phyloP scores from a whole-genome alignment of 2,329 filamentous ascomycete species.

The Myotisia sp. region DNA sequence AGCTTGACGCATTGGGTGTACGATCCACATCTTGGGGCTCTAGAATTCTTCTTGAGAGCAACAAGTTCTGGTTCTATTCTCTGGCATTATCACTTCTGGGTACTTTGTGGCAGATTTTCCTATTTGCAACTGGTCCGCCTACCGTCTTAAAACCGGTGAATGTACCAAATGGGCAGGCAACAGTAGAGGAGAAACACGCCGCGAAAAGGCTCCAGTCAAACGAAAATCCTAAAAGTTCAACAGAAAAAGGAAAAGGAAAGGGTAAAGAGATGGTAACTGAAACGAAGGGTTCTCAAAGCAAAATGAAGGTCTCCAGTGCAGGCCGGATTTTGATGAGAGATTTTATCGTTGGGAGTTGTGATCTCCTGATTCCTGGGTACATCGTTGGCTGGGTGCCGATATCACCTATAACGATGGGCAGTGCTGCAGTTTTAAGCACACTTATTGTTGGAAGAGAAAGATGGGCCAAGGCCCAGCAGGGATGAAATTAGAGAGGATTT shows the following conservation, averaged over 20 bases:
- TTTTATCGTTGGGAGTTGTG: constrained; percentile 44
- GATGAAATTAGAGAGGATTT: too few relatives aligned
- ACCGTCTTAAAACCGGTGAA: background rate
- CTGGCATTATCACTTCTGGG: constrained; percentile 39
- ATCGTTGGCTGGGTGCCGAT: constrained; percentile 47
- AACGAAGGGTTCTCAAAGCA: background rate
- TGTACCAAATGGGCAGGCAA: constrained; percentile 16
- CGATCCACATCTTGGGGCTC: constrained; percentile 31
- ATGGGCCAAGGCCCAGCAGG: constrained; percentile 34
- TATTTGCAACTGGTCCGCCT: constrained; percentile 5
- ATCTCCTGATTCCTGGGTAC: constrained; percentile 47
- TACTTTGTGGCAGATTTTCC: constrained; percentile 15
- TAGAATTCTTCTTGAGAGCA: constrained; percentile 44
- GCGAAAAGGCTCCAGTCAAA: too few relatives aligned
- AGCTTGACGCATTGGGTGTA: constrained; percentile 40
- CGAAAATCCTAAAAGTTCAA: constrained; percentile 5
- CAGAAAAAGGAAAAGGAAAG: constrained; percentile 17
- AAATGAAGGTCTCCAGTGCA: background rate
- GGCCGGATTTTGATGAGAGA: constrained; percentile 29
- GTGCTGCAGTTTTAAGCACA: constrained; percentile 48
- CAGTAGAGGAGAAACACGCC: too few relatives aligned
- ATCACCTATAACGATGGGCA: constrained; percentile 39
- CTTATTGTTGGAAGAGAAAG: constrained; percentile 46
- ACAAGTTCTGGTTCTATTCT: constrained; percentile 56
- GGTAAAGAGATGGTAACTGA: constrained; percentile 8